Conservation (phyloP, 2,329 filamentous ascomycete genomes). For the Chaetomiaceae sp. region DNA sequence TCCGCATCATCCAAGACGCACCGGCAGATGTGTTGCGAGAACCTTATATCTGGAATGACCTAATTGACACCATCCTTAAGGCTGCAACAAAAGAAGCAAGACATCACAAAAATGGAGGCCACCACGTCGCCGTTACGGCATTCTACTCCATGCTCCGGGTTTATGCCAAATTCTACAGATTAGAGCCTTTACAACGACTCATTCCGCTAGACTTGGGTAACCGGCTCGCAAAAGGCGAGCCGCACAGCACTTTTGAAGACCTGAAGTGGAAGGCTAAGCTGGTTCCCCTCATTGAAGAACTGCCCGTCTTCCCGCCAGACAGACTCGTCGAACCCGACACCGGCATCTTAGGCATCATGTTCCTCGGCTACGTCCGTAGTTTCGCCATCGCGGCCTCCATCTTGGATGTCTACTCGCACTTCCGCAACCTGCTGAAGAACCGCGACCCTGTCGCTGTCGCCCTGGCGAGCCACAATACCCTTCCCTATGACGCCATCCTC, state of each 20-base stretch:
- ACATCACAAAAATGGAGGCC: slow-evolving; percentile 28
- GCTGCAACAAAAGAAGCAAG: slow-evolving; percentile 40
- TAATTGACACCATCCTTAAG: slow-evolving; percentile 49
- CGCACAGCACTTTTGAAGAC: background rate
- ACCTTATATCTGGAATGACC: slow-evolving; percentile 46
- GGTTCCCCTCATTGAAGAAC: slow-evolving; percentile 12
- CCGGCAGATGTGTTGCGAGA: slow-evolving; percentile 45
- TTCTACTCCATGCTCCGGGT: slow-evolving; percentile 46
- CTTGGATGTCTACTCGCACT: slow-evolving; percentile 44
- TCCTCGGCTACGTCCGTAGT: slow-evolving; percentile 43
- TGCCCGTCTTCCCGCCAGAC: slow-evolving; percentile 18
- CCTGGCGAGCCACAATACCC: slow-evolving; percentile 37
- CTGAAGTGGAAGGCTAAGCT: slow-evolving; percentile 20
- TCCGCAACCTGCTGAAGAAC: slow-evolving; percentile 39
- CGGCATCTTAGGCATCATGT: slow-evolving; percentile 44
- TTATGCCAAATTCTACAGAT: slow-evolving; percentile 46
- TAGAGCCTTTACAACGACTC: slow-evolving; percentile 43
- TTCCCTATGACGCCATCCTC: slow-evolving; percentile 49
- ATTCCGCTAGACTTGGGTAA: slow-evolving; percentile 5
- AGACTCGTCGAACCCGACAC: slow-evolving; percentile 34
- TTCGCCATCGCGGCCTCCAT: slow-evolving; percentile 39
- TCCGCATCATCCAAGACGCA: slow-evolving; percentile 51
- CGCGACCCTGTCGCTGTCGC: slow-evolving; percentile 35
- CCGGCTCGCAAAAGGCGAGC: slow-evolving; percentile 29
- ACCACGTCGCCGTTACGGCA: slow-evolving; percentile 35